Base-by-base conservation (phyloP, 129 eudicot genomes). In the Centella asiatica region DNA sequence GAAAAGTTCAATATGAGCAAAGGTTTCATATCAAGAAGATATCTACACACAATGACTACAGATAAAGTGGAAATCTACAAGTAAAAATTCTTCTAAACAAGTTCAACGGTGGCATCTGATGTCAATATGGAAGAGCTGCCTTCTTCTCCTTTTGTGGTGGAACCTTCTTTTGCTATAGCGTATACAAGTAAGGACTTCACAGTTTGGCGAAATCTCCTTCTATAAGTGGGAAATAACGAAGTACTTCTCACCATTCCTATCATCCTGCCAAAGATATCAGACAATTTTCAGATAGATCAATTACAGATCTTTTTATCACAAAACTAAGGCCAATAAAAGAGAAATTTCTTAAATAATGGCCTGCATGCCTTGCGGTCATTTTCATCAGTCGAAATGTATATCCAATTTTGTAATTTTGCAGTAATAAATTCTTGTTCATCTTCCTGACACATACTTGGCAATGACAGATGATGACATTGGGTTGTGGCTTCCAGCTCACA, bases 161-260 rank as follows among this genome's bases (percentile, higher is more conserved):
- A 24, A 10, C 8, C 62, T 57, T 57, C 44, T 50, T 61, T 81
- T 12, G 75, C 71, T 44, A 55, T 47, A 56, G 80, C 69, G 67
- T 87, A 64, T 23, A 57, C 7, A 28, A 84, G 32, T 70, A 92
- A 77, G 39, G 78, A 72, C 83, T 92, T 92, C 59, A 92, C 82
- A 28, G 80, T 76, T 24, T 84, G 84, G 12, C 84, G 77, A 75
- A 66, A 87, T 76, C 46, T 76, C 62, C 98, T 84, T 73, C 98
- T 87, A 57, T 87, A 80, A 19, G 98, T 92, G 22, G 96, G 98
- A 22, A 92, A 76, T 78, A 81, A 87, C 28, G 98, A 71, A 26
- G 88, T 67, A 49, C 90, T 79, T 51, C 88, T 84, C 22, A 55
- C 73, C 78, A 92, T 70, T 68, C 96, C 98, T 20, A 66, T 69